A percentile compares a stretch with the other conserved stretches of the same genome.
These are phyloP conservation scores for Rhododendron ovatum DNA, from an alignment of 148 eudicot genomes.

Conservation along the genomic window DNA sequence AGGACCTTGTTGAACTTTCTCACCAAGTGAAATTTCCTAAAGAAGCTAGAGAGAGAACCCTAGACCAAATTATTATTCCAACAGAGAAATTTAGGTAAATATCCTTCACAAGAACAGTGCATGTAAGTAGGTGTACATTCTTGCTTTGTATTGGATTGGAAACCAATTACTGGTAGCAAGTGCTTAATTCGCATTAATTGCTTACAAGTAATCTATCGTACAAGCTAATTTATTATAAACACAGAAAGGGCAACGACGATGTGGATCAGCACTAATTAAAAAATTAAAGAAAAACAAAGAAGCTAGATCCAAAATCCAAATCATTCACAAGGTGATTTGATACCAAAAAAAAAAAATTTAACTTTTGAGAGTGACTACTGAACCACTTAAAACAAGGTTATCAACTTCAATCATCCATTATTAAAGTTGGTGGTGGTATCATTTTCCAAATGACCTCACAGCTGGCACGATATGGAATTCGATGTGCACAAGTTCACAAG, in stretches of 20 bases:
- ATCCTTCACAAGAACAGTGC: neutral
- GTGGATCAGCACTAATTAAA: neutral
- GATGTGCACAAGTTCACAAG: neutral
- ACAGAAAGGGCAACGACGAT: neutral
- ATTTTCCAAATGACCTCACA: neutral
- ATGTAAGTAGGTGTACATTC: neutral
- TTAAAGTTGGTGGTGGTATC: neutral
- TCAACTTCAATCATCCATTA: neutral
- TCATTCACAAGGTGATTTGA: neutral
- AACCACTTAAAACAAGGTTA: slow-evolving; percentile 5
- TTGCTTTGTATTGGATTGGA: neutral
- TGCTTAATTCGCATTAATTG: neutral
- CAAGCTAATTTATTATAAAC: neutral
- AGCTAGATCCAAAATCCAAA: neutral
- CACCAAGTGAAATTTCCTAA: neutral
- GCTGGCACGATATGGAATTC: neutral
- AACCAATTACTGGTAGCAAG: neutral
- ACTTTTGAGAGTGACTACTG: slow-evolving; percentile 1
- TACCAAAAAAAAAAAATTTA: neutral
- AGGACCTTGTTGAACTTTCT: neutral
- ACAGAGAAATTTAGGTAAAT: neutral
- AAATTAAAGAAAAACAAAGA: neutral
- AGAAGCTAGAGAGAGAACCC: slow-evolving; percentile 1
- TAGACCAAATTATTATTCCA: neutral
- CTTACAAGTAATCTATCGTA: neutral